Base-by-base conservation (phyloP, 2,329 filamentous ascomycete species). In the Botryotinia globosa region DNA sequence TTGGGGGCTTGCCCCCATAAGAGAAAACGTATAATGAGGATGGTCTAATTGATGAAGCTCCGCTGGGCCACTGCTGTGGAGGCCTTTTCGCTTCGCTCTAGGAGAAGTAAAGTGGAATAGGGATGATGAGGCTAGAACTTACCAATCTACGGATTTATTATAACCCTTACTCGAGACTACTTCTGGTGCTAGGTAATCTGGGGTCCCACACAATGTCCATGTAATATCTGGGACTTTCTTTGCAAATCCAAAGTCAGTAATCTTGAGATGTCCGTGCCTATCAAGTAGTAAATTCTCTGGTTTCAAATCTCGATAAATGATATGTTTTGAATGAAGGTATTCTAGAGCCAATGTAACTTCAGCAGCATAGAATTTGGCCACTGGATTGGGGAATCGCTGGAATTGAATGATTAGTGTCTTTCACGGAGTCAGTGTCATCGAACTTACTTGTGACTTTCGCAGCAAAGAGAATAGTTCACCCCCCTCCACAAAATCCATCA, bases 401-500 rank as follows among this genome's bases (percentile, higher is more conserved):
- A 54, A 51, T 9, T 61, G 48, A 54, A 58, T 8, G 7, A 65
- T 75, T 72, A 76, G 74, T 72, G 69, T 37, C 16, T 34, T 54
- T 59, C 22, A 56, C 69, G 39, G 45, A 59, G 63, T 32, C 69
- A 39, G 45, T 61, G 16, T 39, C 25, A 29, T 39, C 69, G 42
- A 73, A 51, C 73, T 72, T 89, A 88, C 95, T 91, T 86, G 90
- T 73, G 95, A 98, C 83, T 99, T 98, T 79, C 96, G 89, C 79
- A 99, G 85, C 79, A 99, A 84, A 77, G 95, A 98, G 82, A 99
- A 99, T 71, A 99, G 87, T 86, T 99, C 96, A 80, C 96, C 96
- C 77, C 96, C 96, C 83, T 99, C 96, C 71, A 99, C 95, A 85
- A 99, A 99, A 83, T 99, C 96, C 96, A 99, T 99, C 79, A 99